Percentiles rank a stretch among this genome's conserved stretches.
These are phyloP conservation scores for Thermomucor indicae-seudaticae DNA, from an alignment of 371 early-diverging fungal species.

Conservation along the genomic window DNA sequence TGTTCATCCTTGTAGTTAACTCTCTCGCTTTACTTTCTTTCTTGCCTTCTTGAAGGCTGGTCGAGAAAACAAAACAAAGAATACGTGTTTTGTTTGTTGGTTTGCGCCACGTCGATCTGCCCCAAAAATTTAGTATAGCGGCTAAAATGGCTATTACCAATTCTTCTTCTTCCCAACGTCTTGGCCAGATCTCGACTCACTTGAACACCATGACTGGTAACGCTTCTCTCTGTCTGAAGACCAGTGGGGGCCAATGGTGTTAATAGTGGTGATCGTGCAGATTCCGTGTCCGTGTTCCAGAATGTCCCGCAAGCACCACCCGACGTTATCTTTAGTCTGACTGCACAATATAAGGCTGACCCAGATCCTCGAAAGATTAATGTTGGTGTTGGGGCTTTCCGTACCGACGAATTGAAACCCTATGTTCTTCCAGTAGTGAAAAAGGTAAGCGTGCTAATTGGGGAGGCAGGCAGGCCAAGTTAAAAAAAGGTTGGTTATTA, in stretches of 20 bases:
- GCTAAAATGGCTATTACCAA: too few species aligned
- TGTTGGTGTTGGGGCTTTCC: conserved; percentile 96
- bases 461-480: background rate
- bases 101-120: too few species aligned
- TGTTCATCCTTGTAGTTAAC: too few species aligned
- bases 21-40: too few species aligned
- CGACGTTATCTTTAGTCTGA: conserved; percentile 89
- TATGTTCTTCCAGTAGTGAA: conserved; percentile 93
- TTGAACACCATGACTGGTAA: conserved; percentile 8
- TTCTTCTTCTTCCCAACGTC: conserved; percentile 14
- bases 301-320: conserved; percentile 74
- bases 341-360: conserved; percentile 81
- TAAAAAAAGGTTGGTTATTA: background rate
- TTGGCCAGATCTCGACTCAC: conserved; percentile 16
- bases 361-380: conserved; percentile 79
- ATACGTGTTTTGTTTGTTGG: too few species aligned
- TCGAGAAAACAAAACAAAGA: too few species aligned
- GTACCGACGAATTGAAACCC: conserved; percentile 89
- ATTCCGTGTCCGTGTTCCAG: conserved; percentile 53
- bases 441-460: conserved; percentile 53
- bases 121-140: too few species aligned
- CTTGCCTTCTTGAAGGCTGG: background rate
- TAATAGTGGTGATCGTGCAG: background rate
- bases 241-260: background rate
- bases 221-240: background rate